phyloP scores from a whole-genome alignment of 2,329 filamentous ascomycete species.

The Penicillium corylophilum region DNA sequence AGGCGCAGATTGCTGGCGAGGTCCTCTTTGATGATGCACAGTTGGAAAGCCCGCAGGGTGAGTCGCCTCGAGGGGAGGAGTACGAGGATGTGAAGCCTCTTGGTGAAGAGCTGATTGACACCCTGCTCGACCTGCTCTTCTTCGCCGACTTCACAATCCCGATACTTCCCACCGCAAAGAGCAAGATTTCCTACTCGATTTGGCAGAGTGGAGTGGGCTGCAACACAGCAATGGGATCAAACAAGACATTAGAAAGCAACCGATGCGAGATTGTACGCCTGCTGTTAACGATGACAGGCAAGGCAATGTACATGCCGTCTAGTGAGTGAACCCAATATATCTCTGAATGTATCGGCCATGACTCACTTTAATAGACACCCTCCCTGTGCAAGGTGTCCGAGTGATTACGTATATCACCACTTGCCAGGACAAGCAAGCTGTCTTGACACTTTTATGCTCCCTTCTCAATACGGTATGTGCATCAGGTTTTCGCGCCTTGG shows the following conservation, averaged over 20 bases:
- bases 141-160: conserved; percentile 87
- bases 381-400: conserved; percentile 79
- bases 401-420: conserved; percentile 87
- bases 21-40: conserved; percentile 80
- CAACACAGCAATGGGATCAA: conserved; percentile 82
- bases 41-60: conserved; percentile 51
- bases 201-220: conserved; percentile 98
- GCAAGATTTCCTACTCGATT: conserved; percentile 87
- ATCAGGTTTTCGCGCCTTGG: not conserved
- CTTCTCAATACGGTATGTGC: conserved; percentile 80
- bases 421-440: conserved; percentile 84
- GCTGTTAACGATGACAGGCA: conserved; percentile 79
- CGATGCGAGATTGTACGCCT: conserved; percentile 85
- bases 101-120: conserved; percentile 89
- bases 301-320: conserved; percentile 89
- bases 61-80: conserved; percentile 52
- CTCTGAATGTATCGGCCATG: not conserved
- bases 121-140: conserved; percentile 84
- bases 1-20: conserved; percentile 65
- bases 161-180: conserved; percentile 65
- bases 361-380: conserved; percentile 47
- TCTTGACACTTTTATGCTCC: conserved; percentile 87
- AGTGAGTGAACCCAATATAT: conserved; percentile 44
- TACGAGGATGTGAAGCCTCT: conserved; percentile 83
- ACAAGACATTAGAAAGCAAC: conserved; percentile 89